Evolutionary conservation across 2,329 filamentous ascomycete species (phyloP).

Genomic region (Aureobasidium subglaciale): DNA sequence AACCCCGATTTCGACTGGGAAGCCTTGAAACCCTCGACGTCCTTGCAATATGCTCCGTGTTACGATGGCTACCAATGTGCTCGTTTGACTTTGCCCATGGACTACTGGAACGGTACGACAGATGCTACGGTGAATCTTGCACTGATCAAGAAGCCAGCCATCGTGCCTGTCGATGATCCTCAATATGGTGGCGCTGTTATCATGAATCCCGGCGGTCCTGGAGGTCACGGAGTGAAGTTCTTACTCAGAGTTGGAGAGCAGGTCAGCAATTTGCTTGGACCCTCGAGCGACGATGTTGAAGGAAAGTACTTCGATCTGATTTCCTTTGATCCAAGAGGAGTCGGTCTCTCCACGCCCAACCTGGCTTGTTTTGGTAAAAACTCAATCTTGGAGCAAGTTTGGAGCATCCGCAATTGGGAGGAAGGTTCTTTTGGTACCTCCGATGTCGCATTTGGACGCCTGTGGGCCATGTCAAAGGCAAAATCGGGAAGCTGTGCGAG

Average conservation of each 20-base stretch:
- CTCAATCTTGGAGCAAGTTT: neutral
- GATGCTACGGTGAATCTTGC: conserved; percentile 37
- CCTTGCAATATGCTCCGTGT: conserved; percentile 26
- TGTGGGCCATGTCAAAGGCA: neutral
- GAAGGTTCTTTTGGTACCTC: conserved; percentile 34
- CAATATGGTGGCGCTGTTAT: conserved; percentile 42
- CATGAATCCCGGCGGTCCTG: conserved; percentile 41
- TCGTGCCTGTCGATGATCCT: conserved; percentile 33
- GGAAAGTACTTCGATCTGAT: conserved; percentile 32
- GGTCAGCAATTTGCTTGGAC: conserved; percentile 33
- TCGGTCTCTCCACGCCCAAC: conserved; percentile 30
- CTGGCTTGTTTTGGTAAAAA: conserved; percentile 30
- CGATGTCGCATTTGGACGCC: conserved; percentile 28
- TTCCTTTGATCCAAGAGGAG: conserved; percentile 36
- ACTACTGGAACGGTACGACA: conserved; percentile 29
- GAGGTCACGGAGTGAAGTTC: conserved; percentile 34
- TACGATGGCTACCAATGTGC: conserved; percentile 42
- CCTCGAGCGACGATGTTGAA: conserved; percentile 13
- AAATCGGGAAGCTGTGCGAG: neutral
- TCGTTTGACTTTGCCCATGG: conserved; percentile 42
- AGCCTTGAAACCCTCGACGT: neutral
- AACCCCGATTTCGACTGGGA: neutral
- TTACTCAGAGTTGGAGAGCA: conserved; percentile 24
- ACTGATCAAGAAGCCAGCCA: conserved; percentile 39
- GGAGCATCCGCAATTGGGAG: neutral